Evolutionary conservation across 73 alveolate species (phyloP).

Genomic region (Paramecium tetraurelia): DNA sequence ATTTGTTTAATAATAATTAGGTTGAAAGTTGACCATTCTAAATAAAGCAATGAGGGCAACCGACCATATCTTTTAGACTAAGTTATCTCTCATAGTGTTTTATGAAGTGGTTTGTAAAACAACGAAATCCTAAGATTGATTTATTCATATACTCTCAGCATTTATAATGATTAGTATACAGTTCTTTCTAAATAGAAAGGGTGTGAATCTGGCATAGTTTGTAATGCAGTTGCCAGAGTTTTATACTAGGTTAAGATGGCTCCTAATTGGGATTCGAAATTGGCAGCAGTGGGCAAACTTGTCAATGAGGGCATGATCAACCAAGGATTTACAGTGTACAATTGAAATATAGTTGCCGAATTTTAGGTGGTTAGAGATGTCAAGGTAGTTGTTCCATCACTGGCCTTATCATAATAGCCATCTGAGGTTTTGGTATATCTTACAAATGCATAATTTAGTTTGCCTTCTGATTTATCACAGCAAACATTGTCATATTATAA

Average conservation of each 20-base stretch:
- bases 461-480: neutral
- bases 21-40: neutral
- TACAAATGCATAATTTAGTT: slow-evolving; percentile 36
- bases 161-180: neutral
- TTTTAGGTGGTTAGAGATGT: neutral
- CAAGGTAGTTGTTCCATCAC: neutral
- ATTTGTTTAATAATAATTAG: slow-evolving; percentile 8
- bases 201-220: neutral
- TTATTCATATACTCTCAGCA: neutral
- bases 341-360: neutral
- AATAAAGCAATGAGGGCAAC: neutral
- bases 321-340: slow-evolving; percentile 7
- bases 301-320: neutral
- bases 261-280: neutral
- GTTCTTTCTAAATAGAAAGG: slow-evolving; percentile 24
- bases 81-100: neutral
- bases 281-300: neutral
- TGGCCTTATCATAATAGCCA: neutral
- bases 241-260: neutral
- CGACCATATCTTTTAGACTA: neutral
- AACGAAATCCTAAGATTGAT: neutral
- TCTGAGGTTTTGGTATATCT: neutral
- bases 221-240: neutral
- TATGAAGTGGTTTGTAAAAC: neutral
- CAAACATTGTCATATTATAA: slow-evolving; percentile 38